Conservation (phyloP, 768 basidiomycete species). For the Psilocybe cubensis region DNA sequence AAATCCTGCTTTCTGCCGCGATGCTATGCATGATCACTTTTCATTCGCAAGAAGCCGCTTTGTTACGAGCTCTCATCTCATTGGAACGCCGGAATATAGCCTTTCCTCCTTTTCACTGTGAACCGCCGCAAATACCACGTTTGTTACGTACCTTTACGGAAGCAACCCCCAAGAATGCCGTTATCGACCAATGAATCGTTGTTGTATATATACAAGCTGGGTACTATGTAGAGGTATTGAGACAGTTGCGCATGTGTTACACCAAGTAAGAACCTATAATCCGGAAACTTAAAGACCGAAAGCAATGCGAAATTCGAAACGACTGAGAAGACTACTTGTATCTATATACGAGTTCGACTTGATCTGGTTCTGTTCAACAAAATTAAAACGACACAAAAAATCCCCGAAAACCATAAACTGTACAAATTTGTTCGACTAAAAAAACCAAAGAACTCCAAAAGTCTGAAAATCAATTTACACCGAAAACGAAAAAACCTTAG, state of each 20-base stretch:
- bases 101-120: neutral
- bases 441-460: constrained; percentile 1
- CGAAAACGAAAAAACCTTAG: constrained; percentile 1
- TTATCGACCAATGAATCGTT: neutral
- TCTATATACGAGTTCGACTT: neutral
- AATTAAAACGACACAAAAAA: neutral
- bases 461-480: neutral
- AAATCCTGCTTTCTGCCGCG: neutral
- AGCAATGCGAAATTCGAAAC: neutral
- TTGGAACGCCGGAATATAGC: neutral
- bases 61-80: neutral
- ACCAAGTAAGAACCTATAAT: too few species aligned
- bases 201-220: too few species aligned
- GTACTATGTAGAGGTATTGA: too few species aligned
- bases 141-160: neutral
- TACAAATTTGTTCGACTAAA: neutral
- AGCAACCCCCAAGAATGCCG: neutral
- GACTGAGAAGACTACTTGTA: neutral
- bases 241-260: too few species aligned
- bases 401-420: neutral
- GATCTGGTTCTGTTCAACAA: neutral
- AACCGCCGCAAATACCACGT: too few species aligned
- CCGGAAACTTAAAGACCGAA: too few species aligned
- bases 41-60: neutral
- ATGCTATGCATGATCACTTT: neutral